Conservation (phyloP, 768 basidiomycete genomes). For the Tulasnella sp. region DNA sequence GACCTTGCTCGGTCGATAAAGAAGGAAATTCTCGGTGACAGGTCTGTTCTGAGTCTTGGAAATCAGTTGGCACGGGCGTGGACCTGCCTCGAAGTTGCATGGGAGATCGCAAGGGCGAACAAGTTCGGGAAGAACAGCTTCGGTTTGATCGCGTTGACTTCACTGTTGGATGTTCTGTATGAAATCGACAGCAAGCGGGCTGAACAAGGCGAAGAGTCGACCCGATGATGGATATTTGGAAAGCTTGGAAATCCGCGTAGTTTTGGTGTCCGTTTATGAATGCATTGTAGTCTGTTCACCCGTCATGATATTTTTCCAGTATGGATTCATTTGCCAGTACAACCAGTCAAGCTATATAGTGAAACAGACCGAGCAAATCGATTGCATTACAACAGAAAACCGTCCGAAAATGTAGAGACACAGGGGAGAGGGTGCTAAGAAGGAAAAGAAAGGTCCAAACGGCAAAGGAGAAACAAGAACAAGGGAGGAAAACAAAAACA, state of each 20-base stretch:
- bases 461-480: too few relatives aligned
- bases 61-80: conserved; percentile 43
- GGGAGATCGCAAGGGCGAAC: conserved; percentile 25
- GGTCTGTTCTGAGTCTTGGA: conserved; percentile 3
- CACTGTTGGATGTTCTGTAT: conserved; percentile 49
- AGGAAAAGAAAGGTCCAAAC: background rate
- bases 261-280: too few relatives aligned
- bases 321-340: too few relatives aligned
- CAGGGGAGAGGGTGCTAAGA: too few relatives aligned
- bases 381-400: too few relatives aligned
- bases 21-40: background rate
- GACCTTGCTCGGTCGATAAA: conserved; percentile 6
- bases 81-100: conserved; percentile 50
- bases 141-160: conserved; percentile 48
- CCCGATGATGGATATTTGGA: too few relatives aligned
- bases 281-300: too few relatives aligned
- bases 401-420: background rate
- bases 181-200: background rate
- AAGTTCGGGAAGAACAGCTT: conserved; percentile 42
- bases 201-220: too few relatives aligned
- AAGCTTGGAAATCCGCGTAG: too few relatives aligned
- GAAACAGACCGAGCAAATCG: too few relatives aligned
- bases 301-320: too few relatives aligned
- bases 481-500: background rate
- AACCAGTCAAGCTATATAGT: too few relatives aligned